phyloP scores from a whole-genome alignment of 371 early-diverging fungal genomes.

The Gilbertella persicaria region DNA sequence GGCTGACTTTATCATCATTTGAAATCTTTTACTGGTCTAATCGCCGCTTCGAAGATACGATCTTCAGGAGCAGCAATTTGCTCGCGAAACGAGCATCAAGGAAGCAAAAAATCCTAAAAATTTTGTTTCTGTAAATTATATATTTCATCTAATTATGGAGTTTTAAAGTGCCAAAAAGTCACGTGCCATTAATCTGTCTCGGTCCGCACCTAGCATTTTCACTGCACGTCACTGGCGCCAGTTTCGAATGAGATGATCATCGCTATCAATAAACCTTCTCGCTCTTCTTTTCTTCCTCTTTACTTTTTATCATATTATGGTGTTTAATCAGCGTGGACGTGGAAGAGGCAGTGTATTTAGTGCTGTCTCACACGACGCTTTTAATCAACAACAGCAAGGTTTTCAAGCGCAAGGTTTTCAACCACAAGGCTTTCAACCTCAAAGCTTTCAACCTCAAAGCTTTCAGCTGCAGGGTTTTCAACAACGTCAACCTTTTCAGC shows the following conservation, averaged over 20 bases:
- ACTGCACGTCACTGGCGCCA: no score
- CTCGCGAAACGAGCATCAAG: not conserved
- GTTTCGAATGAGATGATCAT: no score
- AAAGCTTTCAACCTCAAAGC: not conserved
- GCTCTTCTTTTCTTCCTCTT: no score
- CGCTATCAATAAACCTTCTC: no score
- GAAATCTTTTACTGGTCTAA: not conserved
- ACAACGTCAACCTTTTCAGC: no score
- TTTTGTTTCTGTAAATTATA: no score
- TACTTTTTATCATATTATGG: not conserved
- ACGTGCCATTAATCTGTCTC: no score
- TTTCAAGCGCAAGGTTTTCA: not conserved
- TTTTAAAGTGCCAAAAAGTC: no score
- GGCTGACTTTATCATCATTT: conserved; percentile 11
- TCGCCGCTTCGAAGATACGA: not conserved
- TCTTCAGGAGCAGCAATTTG: not conserved
- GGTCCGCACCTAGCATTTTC: no score
- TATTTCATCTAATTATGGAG: no score
- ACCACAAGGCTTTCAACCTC: not conserved
- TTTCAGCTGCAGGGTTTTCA: not conserved
- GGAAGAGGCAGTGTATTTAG: not conserved
- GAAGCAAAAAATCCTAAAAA: not conserved
- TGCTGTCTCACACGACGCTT: not conserved
- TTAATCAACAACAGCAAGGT: not conserved
- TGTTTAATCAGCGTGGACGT: not conserved